Conservation (phyloP, 371 early-diverging fungal species). For the Parasitella parasitica region DNA sequence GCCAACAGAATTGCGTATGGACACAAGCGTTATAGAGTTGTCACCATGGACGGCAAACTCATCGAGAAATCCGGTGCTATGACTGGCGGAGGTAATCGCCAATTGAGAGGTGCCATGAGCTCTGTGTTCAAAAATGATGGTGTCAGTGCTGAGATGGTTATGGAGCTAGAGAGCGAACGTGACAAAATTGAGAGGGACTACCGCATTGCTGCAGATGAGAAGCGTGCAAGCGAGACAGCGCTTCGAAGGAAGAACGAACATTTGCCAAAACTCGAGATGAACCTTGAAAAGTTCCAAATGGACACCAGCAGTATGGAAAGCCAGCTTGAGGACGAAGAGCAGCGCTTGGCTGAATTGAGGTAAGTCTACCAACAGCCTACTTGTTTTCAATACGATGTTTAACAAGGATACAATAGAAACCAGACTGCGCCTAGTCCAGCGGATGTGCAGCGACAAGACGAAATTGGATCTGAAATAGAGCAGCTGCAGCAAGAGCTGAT, state of each 20-base stretch:
- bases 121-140: slow-evolving; percentile 66
- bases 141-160: slow-evolving; percentile 60
- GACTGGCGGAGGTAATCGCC: slow-evolving; percentile 91
- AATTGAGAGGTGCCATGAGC: slow-evolving; percentile 83
- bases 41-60: slow-evolving; percentile 95
- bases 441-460: slow-evolving; percentile 42
- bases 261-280: slow-evolving; percentile 65
- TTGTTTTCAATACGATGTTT: background rate
- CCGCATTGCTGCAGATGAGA: slow-evolving; percentile 49
- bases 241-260: slow-evolving; percentile 54
- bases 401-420: slow-evolving; percentile 14
- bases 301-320: slow-evolving; percentile 66
- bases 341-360: slow-evolving; percentile 55
- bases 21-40: slow-evolving; percentile 86
- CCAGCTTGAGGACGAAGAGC: slow-evolving; percentile 62
- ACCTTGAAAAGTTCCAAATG: slow-evolving; percentile 74
- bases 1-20: slow-evolving; percentile 94
- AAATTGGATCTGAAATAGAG: slow-evolving; percentile 43
- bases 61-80: slow-evolving; percentile 98
- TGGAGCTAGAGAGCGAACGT: slow-evolving; percentile 56
- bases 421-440: slow-evolving; percentile 48
- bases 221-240: slow-evolving; percentile 52
- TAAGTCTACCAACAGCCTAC: slow-evolving; percentile 15
- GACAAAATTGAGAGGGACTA: slow-evolving; percentile 60
- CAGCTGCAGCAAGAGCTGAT: slow-evolving; percentile 42